Evolutionary conservation across 164 flowering plant species (phyloP), one percentile per base, ranked within the genome.

Genomic region (Tetrastigma voinierianum): DNA sequence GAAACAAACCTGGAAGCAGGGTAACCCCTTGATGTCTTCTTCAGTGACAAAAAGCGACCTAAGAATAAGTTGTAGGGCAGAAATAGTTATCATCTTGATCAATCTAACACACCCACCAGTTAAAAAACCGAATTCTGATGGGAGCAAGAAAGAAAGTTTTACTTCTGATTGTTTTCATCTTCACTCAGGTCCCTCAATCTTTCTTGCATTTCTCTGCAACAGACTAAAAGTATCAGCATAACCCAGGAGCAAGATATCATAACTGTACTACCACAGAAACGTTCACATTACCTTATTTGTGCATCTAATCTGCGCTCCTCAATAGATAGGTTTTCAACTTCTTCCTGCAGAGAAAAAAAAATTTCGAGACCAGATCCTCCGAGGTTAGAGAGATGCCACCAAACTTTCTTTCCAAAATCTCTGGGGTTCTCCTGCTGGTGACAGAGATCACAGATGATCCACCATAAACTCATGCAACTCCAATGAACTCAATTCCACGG

Each of bases 31-130:
- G 67, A 95, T 95, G 67, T 95, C 97, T 51, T 92, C 98, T 75
- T 92, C 94, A 51, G 97, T 89, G 54, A 95, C 93, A 85, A 89
- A 95, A 76, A 95, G 96, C 94, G 88, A 89, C 85, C 98, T 95
- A 66, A 60, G 18, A 61, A 59, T 23, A n/a, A n/a, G 18, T 51
- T 43, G 58, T 62, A 49, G 18, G 44, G 17, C 51, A 45, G 58
- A 57, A 58, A 21, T 13, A 16, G 15, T 20, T 3, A 32, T 10
- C 19, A 15, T 3, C 21, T n/a, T 11, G 13, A 59, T 53, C 58
- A 14, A 66, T 46, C 43, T 16, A 44, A n/a, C n/a, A 14, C 52
- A 56, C 16, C 11, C n/a, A n/a, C 18, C 17, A 13, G 32, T 10
- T 15, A 9, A 24, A 59, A 69, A 49, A 60, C 9, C 10, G 47